Conservation (phyloP, 768 basidiomycete genomes). For the Piloderma croceum region DNA sequence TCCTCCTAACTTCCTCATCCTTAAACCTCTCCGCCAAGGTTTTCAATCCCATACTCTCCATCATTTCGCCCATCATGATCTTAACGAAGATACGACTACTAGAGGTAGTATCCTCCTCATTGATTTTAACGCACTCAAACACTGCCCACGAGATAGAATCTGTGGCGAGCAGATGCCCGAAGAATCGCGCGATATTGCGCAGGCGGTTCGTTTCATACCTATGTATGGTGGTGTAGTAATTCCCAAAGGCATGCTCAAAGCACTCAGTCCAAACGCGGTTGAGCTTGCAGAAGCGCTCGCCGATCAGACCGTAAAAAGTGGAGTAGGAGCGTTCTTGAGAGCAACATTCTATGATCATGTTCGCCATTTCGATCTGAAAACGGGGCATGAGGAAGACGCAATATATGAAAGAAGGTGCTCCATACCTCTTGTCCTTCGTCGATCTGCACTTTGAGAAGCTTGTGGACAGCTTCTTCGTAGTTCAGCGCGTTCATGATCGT, state of each 20-base stretch:
- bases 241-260: constrained; percentile 80
- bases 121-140: constrained; percentile 82
- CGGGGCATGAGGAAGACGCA: background rate
- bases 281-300: constrained; percentile 94
- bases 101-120: constrained; percentile 96
- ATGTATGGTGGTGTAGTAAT: constrained; percentile 95
- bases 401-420: constrained; percentile 15
- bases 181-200: constrained; percentile 95
- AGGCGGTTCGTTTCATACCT: constrained; percentile 98
- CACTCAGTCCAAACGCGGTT: constrained; percentile 91
- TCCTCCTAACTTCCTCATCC: constrained; percentile 72
- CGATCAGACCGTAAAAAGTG: constrained; percentile 93
- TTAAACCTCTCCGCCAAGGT: constrained; percentile 83
- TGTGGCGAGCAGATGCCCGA: constrained; percentile 83
- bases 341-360: constrained; percentile 99
- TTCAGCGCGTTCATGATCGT: constrained; percentile 99
- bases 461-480: constrained; percentile 99
- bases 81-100: constrained; percentile 96
- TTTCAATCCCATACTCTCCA: constrained; percentile 90
- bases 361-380: constrained; percentile 84
- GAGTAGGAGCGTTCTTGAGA: constrained; percentile 98
- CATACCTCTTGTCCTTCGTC: constrained; percentile 91
- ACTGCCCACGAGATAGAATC: constrained; percentile 90
- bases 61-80: constrained; percentile 93
- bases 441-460: constrained; percentile 88